Evolutionary conservation across 768 basidiomycete species (phyloP).

Genomic region (Lentinula aciculospora): DNA sequence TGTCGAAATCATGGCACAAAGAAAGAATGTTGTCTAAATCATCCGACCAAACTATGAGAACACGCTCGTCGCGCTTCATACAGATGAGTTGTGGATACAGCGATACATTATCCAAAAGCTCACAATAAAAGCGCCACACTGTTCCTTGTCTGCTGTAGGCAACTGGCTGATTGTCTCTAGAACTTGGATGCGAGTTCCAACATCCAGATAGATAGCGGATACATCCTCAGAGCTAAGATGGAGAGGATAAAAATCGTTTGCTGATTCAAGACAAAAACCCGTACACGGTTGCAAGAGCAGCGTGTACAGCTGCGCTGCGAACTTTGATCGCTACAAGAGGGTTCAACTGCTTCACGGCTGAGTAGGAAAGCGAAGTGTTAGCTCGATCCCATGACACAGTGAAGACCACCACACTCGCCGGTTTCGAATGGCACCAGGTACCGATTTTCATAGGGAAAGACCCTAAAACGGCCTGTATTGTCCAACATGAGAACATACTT

Average conservation of each 20-base stretch:
- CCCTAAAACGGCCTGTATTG: slow-evolving; percentile 45
- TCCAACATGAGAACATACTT: not conserved
- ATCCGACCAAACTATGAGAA: slow-evolving; percentile 83
- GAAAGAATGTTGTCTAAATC: slow-evolving; percentile 76
- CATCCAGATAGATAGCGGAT: slow-evolving; percentile 62
- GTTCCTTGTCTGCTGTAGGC: slow-evolving; percentile 82
- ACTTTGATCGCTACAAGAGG: slow-evolving; percentile 83
- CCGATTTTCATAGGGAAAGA: slow-evolving; percentile 84
- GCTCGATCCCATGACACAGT: not conserved
- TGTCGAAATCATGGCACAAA: slow-evolving; percentile 65
- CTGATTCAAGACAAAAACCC: slow-evolving; percentile 18
- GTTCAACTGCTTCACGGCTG: slow-evolving; percentile 65
- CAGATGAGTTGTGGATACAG: slow-evolving; percentile 7
- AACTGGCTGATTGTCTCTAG: slow-evolving; percentile 64
- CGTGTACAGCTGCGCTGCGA: slow-evolving; percentile 74
- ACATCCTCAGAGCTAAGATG: slow-evolving; percentile 48
- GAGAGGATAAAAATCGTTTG: slow-evolving; percentile 9
- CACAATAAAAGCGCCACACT: slow-evolving; percentile 85
- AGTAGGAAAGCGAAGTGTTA: not conserved
- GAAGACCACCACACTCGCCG: not conserved
- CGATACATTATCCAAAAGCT: slow-evolving; percentile 17
- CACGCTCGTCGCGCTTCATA: slow-evolving; percentile 71
- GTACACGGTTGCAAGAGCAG: slow-evolving; percentile 66
- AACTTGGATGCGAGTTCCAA: slow-evolving; percentile 83
- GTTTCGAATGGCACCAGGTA: slow-evolving; percentile 78